Evolutionary conservation across 805 yeast species (phyloP), one percentile per base, ranked within the genome.

Genomic region (Nematodospora valgi): DNA sequence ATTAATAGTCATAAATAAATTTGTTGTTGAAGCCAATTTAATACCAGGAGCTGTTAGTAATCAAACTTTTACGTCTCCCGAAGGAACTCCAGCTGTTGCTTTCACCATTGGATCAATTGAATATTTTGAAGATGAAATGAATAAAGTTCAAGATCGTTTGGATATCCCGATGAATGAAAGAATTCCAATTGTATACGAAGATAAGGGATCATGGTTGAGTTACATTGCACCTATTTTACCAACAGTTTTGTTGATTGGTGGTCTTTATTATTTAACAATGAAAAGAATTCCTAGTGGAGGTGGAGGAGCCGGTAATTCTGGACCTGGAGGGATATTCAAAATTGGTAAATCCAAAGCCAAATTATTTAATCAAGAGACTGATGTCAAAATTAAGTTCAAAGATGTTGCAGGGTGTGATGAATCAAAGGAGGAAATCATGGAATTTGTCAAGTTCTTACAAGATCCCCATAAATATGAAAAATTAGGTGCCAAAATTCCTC

Each of bases 341-440:
- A 79, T 82, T 32, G 88, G 91, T 19, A 84, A 85, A 56, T 76
- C 86, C 12, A 81, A 76, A 46, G 93, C 93, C 24, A 85, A 84
- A 58, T 66, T 78, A 40, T 87, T 83, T 65, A 85, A 87, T 59
- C 86, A 84, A 48, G 91, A 84, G 48, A 80, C 83, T 4, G 88
- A 85, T 43, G 84, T 88, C 41, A 84, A 84, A 51, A 79, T 86
- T 32, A 80, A 77, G 45, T 88, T 89, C 56, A 80, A 78, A 43
- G 96, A 89, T 54, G 96, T 88, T 35, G 97, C 97, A 1, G 97
- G 97, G 17, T 83, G 91, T 69, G 86, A 86, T 48, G 97, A 88
- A 59, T 93, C 96, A 13, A 88, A 88, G 54, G 91, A 82, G 54
- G 97, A 88, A 64, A 87, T 88, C 46, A 85, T 87, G 95, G 97